Percentiles rank a stretch among this genome's conserved stretches.
phyloP scores from a whole-genome alignment of 2,329 filamentous ascomycete species.

The Aspergillus fructus region DNA sequence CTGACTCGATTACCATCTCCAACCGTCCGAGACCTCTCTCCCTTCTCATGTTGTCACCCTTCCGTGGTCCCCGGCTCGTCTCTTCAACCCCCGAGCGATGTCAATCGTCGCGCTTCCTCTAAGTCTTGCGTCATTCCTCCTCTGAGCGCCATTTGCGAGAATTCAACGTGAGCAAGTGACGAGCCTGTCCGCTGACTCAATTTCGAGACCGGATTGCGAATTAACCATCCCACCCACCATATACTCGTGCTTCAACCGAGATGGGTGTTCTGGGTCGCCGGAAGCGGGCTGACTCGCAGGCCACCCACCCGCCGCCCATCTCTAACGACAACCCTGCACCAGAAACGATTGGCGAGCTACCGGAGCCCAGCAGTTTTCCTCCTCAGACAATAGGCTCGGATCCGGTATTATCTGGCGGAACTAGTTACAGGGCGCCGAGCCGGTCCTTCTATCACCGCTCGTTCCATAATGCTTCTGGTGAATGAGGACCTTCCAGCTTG shows the following conservation, averaged over 20 bases:
- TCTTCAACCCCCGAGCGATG: constrained; percentile 11
- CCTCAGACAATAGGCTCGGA: constrained; percentile 28
- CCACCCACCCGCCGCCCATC: constrained; percentile 24
- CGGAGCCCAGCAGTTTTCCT: constrained; percentile 28
- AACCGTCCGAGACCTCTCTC: not conserved
- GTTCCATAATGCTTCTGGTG: constrained; percentile 44
- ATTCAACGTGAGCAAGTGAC: not conserved
- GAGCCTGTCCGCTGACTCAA: not conserved
- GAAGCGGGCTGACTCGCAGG: constrained; percentile 28
- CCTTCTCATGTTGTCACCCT: not conserved
- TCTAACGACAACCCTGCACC: constrained; percentile 22
- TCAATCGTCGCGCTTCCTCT: constrained; percentile 11
- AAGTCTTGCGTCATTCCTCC: constrained; percentile 21
- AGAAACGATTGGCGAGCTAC: constrained; percentile 22
- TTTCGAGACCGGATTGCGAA: not conserved
- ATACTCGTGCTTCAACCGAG: constrained; percentile 5
- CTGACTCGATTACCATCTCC: not conserved
- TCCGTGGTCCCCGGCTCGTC: not conserved
- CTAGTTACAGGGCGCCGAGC: constrained; percentile 41
- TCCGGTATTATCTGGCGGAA: constrained; percentile 29
- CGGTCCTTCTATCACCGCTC: constrained; percentile 48
- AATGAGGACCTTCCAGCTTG: not conserved
- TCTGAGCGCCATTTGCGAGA: not conserved
- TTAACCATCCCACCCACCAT: not conserved
- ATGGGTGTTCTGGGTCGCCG: constrained; percentile 33